Evolutionary conservation across 208 protist species (phyloP), one percentile per base, ranked within the genome.

Genomic region (Blechomonas ayalai): DNA sequence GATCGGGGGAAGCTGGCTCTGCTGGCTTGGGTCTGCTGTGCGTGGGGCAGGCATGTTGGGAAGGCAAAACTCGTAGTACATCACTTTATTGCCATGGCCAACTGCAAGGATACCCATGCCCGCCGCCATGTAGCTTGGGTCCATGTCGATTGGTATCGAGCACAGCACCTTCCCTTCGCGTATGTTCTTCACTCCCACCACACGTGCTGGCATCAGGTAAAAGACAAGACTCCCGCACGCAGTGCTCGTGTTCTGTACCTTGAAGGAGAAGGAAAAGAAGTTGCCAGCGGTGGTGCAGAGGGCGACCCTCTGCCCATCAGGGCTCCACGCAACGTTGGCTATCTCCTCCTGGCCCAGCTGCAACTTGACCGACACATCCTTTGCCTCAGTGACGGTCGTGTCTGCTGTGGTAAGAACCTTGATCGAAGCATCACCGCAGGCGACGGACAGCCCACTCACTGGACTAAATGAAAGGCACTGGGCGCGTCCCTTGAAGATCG

Each of bases 251-350:
- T 76, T 64, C 26, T 90, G 77, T 23, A 96, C 75, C 15, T 69
- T 79, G 20, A 93, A 69, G 19, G 80, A 59, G 59, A 83, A 97
- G 43, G 45, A 77, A 45, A 80, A 56, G 8, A 96, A 32, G 51
- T 76, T 67, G 23, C 93, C 92, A 9, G 70, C 70, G 13, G 77
- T 65, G 1, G 82, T 91, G n/a, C 51, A 41, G 7, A 95, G 28
- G 5, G 79, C 72, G 2, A 98, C 52, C 27, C 82, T 83, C 59
- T 95, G 88, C 6, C 95, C 95, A 40, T 97, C 92, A 5, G 68
- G 62, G 39, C 86, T 90, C 92, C 93, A 97, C 28, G 45, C 19
- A 1, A 84, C 43, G 10, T 32, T 20, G 16, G 49, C 39, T 22
- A 77, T 20, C 9, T 45, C 22, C 27, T 73, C 80, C 15, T 53